Conservation (phyloP, 1,284 basidiomycete species). For the Rhizopogon hawkerae region DNA sequence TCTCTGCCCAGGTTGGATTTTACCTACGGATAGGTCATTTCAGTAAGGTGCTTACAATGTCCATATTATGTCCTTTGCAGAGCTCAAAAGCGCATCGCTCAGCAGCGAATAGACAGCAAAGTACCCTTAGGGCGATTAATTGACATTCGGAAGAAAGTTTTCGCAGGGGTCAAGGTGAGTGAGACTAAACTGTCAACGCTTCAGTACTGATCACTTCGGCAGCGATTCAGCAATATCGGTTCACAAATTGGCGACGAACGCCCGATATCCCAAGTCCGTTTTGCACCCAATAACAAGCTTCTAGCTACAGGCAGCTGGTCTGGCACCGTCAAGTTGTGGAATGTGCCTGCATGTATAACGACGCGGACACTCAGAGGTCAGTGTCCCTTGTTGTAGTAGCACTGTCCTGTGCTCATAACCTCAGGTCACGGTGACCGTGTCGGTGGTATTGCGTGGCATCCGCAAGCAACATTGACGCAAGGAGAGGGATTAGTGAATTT, state of each 20-base stretch:
- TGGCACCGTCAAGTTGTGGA: slow-evolving; percentile 91
- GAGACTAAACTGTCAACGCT: not conserved
- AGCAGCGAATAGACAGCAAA: slow-evolving; percentile 81
- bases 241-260: slow-evolving; percentile 97
- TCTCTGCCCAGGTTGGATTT: slow-evolving; percentile 86
- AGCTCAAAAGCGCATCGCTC: slow-evolving; percentile 85
- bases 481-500: slow-evolving; percentile 69
- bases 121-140: slow-evolving; percentile 88
- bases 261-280: slow-evolving; percentile 89
- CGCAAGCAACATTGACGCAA: slow-evolving; percentile 80
- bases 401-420: slow-evolving; percentile 4
- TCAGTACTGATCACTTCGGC: slow-evolving; percentile 7
- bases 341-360: slow-evolving; percentile 81
- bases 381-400: slow-evolving; percentile 9
- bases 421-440: slow-evolving; percentile 85
- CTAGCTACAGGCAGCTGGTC: slow-evolving; percentile 95
- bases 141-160: slow-evolving; percentile 84
- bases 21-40: slow-evolving; percentile 41
- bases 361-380: slow-evolving; percentile 64
- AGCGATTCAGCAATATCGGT: slow-evolving; percentile 88
- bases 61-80: slow-evolving; percentile 44
- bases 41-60: slow-evolving; percentile 72
- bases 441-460: slow-evolving; percentile 97
- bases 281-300: slow-evolving; percentile 84
- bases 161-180: slow-evolving; percentile 77